phyloP scores from a whole-genome alignment of 2,329 filamentous ascomycete species.

The Colletotrichum tofieldiae region DNA sequence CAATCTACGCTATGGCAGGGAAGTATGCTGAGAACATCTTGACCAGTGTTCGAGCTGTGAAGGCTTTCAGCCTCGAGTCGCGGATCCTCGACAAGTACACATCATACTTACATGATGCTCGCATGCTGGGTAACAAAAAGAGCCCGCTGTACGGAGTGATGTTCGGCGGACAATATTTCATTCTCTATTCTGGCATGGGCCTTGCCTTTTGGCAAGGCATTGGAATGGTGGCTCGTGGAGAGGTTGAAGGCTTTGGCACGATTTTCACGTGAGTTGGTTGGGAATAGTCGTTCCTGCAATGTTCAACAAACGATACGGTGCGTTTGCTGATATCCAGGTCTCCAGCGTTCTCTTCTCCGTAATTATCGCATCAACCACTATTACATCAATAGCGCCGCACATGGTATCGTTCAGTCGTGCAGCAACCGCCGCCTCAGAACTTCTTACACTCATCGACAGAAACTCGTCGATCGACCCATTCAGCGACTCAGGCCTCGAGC shows the following conservation, averaged over 20 bases:
- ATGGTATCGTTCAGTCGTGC: slow-evolving; percentile 45
- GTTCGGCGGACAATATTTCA: slow-evolving; percentile 62
- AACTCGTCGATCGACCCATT: slow-evolving; percentile 47
- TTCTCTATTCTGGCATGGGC: slow-evolving; percentile 42
- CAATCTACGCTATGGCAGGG: slow-evolving; percentile 47
- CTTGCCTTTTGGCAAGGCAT: slow-evolving; percentile 50
- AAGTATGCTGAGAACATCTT: slow-evolving; percentile 49
- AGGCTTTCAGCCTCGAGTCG: slow-evolving; percentile 42
- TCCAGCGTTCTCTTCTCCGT: slow-evolving; percentile 48
- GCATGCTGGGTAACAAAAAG: slow-evolving; percentile 51
- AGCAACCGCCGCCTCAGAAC: slow-evolving; percentile 45
- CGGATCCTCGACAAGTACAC: slow-evolving; percentile 39
- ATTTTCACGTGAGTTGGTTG: slow-evolving; percentile 40
- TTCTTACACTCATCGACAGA: slow-evolving; percentile 48
- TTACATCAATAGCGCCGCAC: slow-evolving; percentile 45
- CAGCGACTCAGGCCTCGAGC: slow-evolving; percentile 32
- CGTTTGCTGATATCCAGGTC: too few relatives aligned
- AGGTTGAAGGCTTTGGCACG: slow-evolving; percentile 37
- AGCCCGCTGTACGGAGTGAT: slow-evolving; percentile 46
- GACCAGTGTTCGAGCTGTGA: slow-evolving; percentile 36
- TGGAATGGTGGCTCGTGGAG: slow-evolving; percentile 53
- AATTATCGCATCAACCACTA: slow-evolving; percentile 45
- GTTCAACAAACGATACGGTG: too few relatives aligned
- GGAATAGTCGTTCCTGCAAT: too few relatives aligned
- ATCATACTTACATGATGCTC: slow-evolving; percentile 14